These are phyloP conservation scores for Yamadazyma diospyri DNA, from an alignment of 1,139 yeast genomes.

Conservation along the genomic window DNA sequence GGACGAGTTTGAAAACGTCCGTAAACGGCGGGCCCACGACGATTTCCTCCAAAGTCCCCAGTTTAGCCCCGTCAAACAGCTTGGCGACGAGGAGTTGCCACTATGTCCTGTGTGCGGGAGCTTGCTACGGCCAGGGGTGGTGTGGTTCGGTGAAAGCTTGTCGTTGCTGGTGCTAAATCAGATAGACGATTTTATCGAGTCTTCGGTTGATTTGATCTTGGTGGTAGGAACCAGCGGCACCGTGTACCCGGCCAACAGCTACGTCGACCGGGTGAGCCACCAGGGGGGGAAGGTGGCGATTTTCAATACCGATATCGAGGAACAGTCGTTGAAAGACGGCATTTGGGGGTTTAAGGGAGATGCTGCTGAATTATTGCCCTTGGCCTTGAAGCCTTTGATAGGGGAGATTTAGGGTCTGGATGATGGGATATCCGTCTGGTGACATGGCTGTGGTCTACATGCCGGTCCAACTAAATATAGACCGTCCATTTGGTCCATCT, in stretches of 20 bases:
- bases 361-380: slow-evolving; percentile 68
- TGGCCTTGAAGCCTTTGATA: slow-evolving; percentile 55
- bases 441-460: no score
- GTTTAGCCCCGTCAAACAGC: slow-evolving; percentile 42
- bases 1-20: slow-evolving; percentile 20
- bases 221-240: slow-evolving; percentile 85
- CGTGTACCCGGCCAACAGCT: slow-evolving; percentile 90
- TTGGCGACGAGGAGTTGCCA: slow-evolving; percentile 59
- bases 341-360: slow-evolving; percentile 80
- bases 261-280: slow-evolving; percentile 68
- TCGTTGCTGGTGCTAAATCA: slow-evolving; percentile 59
- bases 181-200: slow-evolving; percentile 70
- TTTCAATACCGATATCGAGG: slow-evolving; percentile 67
- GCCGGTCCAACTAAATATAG: no score
- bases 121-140: slow-evolving; percentile 80
- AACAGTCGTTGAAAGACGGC: slow-evolving; percentile 35
- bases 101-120: slow-evolving; percentile 66
- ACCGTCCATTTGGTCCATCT: no score
- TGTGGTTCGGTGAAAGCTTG: slow-evolving; percentile 88
- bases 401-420: no score
- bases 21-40: slow-evolving; percentile 46
- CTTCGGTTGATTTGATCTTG: slow-evolving; percentile 64
- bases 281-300: slow-evolving; percentile 83
- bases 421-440: no score
- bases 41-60: slow-evolving; percentile 33